Percentiles rank a stretch among this genome's conserved stretches.
Evolutionary conservation across 495 filamentous ascomycete species (phyloP).

Genomic region (Trichocladium uniseriatum): DNA sequence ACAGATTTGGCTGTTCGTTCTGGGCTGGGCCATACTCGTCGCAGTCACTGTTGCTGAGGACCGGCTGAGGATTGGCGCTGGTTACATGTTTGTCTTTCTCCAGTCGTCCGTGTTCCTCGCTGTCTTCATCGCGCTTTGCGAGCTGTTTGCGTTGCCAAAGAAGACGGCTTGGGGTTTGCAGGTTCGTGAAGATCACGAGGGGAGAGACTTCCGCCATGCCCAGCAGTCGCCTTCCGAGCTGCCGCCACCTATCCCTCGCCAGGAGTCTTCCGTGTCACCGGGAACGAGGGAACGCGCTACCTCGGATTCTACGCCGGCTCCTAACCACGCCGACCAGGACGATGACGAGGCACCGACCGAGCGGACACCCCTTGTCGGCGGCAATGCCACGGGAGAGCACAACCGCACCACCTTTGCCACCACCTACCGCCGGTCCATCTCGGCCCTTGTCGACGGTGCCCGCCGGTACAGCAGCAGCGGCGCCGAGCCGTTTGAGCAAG

Average conservation of each 20-base stretch:
- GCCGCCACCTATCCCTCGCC: constrained; percentile 13
- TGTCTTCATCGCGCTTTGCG: constrained; percentile 60
- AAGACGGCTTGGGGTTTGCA: constrained; percentile 54
- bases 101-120: constrained; percentile 67
- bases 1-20: constrained; percentile 70
- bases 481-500: constrained; percentile 53
- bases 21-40: constrained; percentile 65
- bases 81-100: constrained; percentile 77
- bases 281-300: constrained; percentile 1
- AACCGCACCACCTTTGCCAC: constrained; percentile 65
- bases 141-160: constrained; percentile 68
- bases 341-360: constrained; percentile 57
- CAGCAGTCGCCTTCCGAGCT: constrained; percentile 22
- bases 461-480: constrained; percentile 19
- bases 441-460: constrained; percentile 27
- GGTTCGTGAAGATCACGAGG: constrained; percentile 40
- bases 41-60: constrained; percentile 64
- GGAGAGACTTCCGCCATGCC: constrained; percentile 25
- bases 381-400: constrained; percentile 29
- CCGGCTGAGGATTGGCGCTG: constrained; percentile 58
- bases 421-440: constrained; percentile 45
- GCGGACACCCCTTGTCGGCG: constrained; percentile 63
- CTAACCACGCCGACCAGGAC: constrained; percentile 25
- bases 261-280: constrained; percentile 10
- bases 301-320: constrained; percentile 3